These are phyloP conservation scores for Biscutella auriculata DNA, from an alignment of 441 rosid species.

Conservation along the genomic window DNA sequence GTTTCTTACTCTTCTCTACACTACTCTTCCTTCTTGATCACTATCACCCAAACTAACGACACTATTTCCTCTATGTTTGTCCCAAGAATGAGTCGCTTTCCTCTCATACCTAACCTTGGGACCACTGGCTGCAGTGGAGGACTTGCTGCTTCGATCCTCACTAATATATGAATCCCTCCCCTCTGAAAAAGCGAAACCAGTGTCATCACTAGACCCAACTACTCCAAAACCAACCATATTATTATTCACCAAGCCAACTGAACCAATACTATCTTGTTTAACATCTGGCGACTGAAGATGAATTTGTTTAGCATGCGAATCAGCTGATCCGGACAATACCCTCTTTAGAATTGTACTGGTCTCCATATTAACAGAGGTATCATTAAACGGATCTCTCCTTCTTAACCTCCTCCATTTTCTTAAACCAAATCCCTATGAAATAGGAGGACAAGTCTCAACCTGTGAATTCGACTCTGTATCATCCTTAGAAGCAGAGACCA, in stretches of 20 bases:
- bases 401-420: constrained; percentile 61
- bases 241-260: constrained; percentile 29
- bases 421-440: constrained; percentile 49
- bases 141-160: constrained; percentile 63
- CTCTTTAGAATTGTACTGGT: constrained; percentile 39
- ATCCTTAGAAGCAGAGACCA: constrained; percentile 11
- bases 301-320: constrained; percentile 23
- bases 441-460: constrained; percentile 20
- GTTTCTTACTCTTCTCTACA: constrained; percentile 52
- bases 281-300: constrained; percentile 20
- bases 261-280: constrained; percentile 29
- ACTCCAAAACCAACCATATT: constrained; percentile 18
- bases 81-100: constrained; percentile 29
- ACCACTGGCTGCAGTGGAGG: constrained; percentile 68
- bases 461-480: constrained; percentile 15
- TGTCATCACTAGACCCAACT: constrained; percentile 27
- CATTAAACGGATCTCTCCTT: constrained; percentile 42
- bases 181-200: constrained; percentile 34
- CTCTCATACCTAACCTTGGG: constrained; percentile 38
- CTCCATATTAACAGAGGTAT: constrained; percentile 24
- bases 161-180: constrained; percentile 59
- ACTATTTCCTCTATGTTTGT: constrained; percentile 43
- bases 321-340: constrained; percentile 27
- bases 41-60: constrained; percentile 23
- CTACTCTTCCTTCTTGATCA: constrained; percentile 34